Evolutionary conservation across 352 stramenopile species (phyloP), one percentile per base, ranked within the genome.

Genomic region (Nothophytophthora sp.): DNA sequence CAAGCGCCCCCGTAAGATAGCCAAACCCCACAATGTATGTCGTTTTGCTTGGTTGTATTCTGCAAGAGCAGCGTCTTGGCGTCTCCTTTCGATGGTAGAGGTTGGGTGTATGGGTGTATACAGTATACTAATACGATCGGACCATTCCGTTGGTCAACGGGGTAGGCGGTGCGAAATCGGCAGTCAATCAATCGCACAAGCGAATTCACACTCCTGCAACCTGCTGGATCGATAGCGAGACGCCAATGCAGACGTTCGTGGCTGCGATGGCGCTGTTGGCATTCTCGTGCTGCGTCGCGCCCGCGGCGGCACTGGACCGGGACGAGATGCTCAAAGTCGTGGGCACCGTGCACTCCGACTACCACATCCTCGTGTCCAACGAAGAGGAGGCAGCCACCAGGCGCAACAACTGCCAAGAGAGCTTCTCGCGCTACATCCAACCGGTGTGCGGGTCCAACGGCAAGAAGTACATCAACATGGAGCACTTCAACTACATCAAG

Each of bases 361-460:
- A 48, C 15, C 28, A 60, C 33, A 63, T 66, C 19, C 25, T 40
- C 5, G 37, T 62, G 10, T 60, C 50, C 45, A 55, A 48, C 12
- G 60, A 60, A 30, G 36, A 65, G 37, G 37, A 46, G 19, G 56
- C 70, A 36, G 40, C 58, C 22, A 57, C 58, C 8, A 36, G 66
- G 24, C 56, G 67, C 34, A 50, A 41, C 27, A 65, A 75, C 53
- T 83, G 72, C 38, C 66, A 60, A 33, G 54, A 40, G 15, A 16
- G 67, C 9, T 84, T 86, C 40, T 84, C 70, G 36, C 69, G 73
- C 10, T 73, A 84, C 11, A 67, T 68, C 35, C 58, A 73, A 18
- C 67, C 59, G 1, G 72, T 86, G 27, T 87, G 76, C 32, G 73
- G 56, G 25, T 83, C 73, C 4, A 77, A 86, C 47, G 76, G 76